Percentiles rank a stretch among this genome's conserved stretches.
Evolutionary conservation across 352 stramenopile genomes (phyloP).

Genomic region (Chrysophaeum taylorii): DNA sequence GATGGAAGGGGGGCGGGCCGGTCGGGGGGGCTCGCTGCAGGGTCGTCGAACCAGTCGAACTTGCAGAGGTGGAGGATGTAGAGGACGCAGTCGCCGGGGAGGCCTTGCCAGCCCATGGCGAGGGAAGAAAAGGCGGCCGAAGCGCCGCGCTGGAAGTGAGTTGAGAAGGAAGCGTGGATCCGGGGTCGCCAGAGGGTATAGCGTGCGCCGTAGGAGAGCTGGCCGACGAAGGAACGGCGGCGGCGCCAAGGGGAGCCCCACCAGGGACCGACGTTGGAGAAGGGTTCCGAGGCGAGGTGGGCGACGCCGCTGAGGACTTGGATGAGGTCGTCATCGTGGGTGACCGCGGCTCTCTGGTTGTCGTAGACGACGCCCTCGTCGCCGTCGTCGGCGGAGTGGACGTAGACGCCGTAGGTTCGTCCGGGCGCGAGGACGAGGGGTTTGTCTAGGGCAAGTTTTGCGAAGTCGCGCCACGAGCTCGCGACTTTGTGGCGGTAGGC

Average conservation of each 20-base stretch:
- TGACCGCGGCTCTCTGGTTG: conserved; percentile 17
- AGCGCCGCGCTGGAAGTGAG: conserved; percentile 14
- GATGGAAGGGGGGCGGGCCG: background rate
- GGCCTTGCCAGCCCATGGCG: background rate
- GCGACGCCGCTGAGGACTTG: conserved; percentile 16
- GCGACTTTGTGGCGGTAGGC: conserved; percentile 4
- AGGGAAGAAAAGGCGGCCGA: background rate
- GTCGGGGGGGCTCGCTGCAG: background rate
- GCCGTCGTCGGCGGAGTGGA: conserved; percentile 15
- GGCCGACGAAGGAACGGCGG: conserved; percentile 26
- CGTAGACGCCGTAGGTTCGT: conserved; percentile 23
- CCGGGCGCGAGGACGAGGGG: conserved; percentile 12
- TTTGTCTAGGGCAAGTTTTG: conserved; percentile 12
- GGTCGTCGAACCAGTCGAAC: background rate
- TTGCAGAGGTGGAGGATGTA: conserved; percentile 5
- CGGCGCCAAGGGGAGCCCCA: conserved; percentile 28
- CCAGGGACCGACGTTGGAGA: conserved; percentile 11
- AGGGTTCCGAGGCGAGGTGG: conserved; percentile 20
- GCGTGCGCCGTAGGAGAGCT: conserved; percentile 25
- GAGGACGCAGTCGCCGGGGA: background rate
- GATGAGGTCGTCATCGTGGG: conserved; percentile 26
- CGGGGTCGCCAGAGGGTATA: conserved; percentile 25
- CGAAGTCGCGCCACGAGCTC: background rate
- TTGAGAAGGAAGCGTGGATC: conserved; percentile 15
- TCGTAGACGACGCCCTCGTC: conserved; percentile 30